These are phyloP conservation scores for Fraxinus dipetala DNA, from an alignment of 305 asterid genomes.

Conservation along the genomic window DNA sequence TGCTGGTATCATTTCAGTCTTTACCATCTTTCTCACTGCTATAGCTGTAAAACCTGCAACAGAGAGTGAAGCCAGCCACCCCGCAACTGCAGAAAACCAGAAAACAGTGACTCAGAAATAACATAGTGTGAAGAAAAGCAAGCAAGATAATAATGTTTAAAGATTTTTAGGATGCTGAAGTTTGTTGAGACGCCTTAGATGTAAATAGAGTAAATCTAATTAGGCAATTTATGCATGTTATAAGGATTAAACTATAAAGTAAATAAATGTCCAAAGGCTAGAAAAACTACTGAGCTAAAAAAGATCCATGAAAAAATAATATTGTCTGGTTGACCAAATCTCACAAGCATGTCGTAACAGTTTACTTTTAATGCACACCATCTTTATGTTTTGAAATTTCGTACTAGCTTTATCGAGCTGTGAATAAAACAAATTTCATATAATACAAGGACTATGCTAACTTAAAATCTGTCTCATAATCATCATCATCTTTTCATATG, in stretches of 20 bases:
- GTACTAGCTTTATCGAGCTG: neutral
- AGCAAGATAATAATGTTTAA: neutral
- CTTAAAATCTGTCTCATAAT: neutral
- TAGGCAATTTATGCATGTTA: neutral
- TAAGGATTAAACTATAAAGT: neutral
- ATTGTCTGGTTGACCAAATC: neutral
- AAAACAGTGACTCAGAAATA: neutral
- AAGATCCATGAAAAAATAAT: neutral
- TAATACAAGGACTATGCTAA: neutral
- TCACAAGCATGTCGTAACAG: neutral
- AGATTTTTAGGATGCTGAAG: neutral
- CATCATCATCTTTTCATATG: neutral
- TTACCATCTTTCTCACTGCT: conserved; percentile 81
- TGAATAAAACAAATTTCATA: neutral
- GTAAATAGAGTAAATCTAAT: neutral
- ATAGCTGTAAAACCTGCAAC: conserved; percentile 92
- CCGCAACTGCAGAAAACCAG: conserved; percentile 51
- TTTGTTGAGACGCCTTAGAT: neutral
- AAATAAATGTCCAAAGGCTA: neutral
- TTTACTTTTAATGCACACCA: neutral
- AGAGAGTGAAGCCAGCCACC: conserved; percentile 84
- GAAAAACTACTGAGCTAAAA: neutral
- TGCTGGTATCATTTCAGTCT: conserved; percentile 82
- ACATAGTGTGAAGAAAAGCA: neutral
- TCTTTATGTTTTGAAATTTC: neutral